These are phyloP conservation scores for Kwoniella europaea DNA, from an alignment of 768 basidiomycete species.

Conservation along the genomic window DNA sequence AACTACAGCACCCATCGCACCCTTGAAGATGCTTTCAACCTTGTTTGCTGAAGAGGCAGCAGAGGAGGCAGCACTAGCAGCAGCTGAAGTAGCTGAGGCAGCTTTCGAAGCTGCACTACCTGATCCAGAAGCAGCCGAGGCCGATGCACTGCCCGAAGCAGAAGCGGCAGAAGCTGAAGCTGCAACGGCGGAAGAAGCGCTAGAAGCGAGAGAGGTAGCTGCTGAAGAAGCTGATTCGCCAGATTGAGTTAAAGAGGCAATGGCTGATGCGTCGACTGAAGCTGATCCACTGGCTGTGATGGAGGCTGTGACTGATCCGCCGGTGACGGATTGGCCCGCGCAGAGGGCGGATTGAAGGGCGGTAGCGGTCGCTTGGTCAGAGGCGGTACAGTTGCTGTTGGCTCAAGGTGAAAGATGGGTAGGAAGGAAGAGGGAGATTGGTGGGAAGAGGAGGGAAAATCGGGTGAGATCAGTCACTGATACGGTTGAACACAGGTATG, in stretches of 20 bases:
- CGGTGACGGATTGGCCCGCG: conserved; percentile 26
- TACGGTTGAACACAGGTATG: neutral
- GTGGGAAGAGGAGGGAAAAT: neutral
- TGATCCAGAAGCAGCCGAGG: neutral
- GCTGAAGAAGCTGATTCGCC: conserved; percentile 26
- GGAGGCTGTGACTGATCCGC: conserved; percentile 40
- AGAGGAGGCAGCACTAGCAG: conserved; percentile 5
- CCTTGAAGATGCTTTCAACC: conserved; percentile 20
- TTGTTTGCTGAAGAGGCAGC: conserved; percentile 13
- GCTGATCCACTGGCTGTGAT: conserved; percentile 31
- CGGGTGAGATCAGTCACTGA: neutral
- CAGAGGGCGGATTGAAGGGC: conserved; percentile 49
- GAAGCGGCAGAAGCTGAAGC: conserved; percentile 6
- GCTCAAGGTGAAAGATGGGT: neutral
- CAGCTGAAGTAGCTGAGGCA: conserved; percentile 18
- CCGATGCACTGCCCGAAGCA: conserved; percentile 10
- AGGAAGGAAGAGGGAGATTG: neutral
- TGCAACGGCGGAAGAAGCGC: conserved; percentile 7
- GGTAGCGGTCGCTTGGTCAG: conserved; percentile 43
- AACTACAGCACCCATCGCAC: conserved; percentile 6
- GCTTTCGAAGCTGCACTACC: conserved; percentile 7
- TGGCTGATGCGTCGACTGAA: conserved; percentile 27
- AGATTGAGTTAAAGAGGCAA: conserved; percentile 18
- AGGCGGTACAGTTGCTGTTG: conserved; percentile 46
- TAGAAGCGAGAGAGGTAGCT: conserved; percentile 19